These are phyloP conservation scores for Lodderomyces orthopsilosis DNA, from an alignment of 1,139 yeast genomes.

Conservation along the genomic window DNA sequence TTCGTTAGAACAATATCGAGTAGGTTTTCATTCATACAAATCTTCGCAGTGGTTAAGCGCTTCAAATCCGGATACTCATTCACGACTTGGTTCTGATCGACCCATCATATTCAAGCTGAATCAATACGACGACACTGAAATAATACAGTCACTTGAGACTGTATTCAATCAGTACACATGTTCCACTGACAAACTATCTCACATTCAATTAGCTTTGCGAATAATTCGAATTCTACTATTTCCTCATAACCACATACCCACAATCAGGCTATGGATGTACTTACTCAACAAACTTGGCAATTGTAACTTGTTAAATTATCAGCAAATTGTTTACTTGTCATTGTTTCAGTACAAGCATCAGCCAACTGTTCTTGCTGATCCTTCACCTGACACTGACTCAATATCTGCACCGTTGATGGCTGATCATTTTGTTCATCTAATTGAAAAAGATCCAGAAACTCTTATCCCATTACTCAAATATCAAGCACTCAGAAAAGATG, in stretches of 20 bases:
- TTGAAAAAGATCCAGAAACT: constrained; percentile 28
- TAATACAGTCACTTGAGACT: constrained; percentile 15
- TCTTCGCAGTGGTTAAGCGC: constrained; percentile 35
- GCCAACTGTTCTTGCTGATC: constrained; percentile 20
- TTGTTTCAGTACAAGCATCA: constrained; percentile 23
- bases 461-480: constrained; percentile 27
- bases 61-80: constrained; percentile 18
- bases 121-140: constrained; percentile 15
- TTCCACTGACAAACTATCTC: constrained; percentile 14
- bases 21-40: constrained; percentile 20
- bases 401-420: constrained; percentile 14
- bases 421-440: constrained; percentile 22
- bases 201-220: constrained; percentile 22
- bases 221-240: constrained; percentile 20
- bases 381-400: constrained; percentile 8
- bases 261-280: constrained; percentile 21
- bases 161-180: constrained; percentile 18
- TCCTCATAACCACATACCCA: constrained; percentile 23
- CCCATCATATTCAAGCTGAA: constrained; percentile 9
- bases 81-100: constrained; percentile 1
- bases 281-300: constrained; percentile 27
- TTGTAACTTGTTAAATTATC: constrained; percentile 23
- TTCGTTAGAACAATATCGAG: constrained; percentile 16
- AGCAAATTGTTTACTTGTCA: constrained; percentile 25
- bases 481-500: constrained; percentile 22